These are phyloP conservation scores for Emmonsiellopsis sp. DNA, from an alignment of 2,329 filamentous ascomycete species.

Conservation along the genomic window DNA sequence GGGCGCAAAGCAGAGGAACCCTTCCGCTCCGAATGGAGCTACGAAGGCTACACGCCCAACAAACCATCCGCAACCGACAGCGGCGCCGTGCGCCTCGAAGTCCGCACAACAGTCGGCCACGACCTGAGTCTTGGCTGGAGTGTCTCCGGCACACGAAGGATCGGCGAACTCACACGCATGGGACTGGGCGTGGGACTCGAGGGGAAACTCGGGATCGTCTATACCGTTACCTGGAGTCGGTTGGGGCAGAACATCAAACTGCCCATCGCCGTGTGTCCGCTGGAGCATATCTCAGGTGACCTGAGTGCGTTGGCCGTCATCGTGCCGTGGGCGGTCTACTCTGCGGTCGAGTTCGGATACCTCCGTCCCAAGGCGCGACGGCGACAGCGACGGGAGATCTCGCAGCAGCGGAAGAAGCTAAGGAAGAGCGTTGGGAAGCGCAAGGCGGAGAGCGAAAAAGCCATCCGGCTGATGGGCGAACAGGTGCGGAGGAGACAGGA, in stretches of 20 bases:
- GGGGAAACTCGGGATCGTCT: conserved; percentile 24
- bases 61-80: conserved; percentile 17
- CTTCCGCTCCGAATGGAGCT: conserved; percentile 31
- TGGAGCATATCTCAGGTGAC: conserved; percentile 25
- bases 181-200: conserved; percentile 32
- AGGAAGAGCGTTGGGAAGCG: conserved; percentile 27
- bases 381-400: conserved; percentile 25
- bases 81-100: conserved; percentile 27
- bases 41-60: conserved; percentile 29
- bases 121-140: conserved; percentile 26
- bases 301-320: conserved; percentile 27
- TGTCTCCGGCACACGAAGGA: conserved; percentile 26
- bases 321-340: conserved; percentile 32
- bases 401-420: conserved; percentile 28
- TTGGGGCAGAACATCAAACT: conserved; percentile 32
- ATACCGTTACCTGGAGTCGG: conserved; percentile 32
- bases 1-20: conserved; percentile 23
- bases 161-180: conserved; percentile 31
- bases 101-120: conserved; percentile 19
- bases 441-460: conserved; percentile 29
- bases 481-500: conserved; percentile 30
- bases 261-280: conserved; percentile 30
- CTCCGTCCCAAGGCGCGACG: conserved; percentile 30
- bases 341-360: conserved; percentile 33
- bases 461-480: conserved; percentile 32